Conservation (phyloP, 1,139 yeast species). For the Yamadazyma triangularis region DNA sequence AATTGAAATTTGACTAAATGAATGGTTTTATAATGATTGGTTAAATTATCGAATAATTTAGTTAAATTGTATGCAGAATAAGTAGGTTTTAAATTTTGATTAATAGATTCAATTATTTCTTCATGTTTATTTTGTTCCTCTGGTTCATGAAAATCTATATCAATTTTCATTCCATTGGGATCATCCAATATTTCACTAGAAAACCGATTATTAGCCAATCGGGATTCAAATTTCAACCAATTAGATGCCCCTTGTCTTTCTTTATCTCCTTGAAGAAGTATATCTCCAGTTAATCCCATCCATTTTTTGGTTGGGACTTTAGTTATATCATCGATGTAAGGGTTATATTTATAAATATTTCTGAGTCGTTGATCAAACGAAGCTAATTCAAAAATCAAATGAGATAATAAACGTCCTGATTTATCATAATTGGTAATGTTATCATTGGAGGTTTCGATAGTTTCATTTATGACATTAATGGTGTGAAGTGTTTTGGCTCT, state of each 20-base stretch:
- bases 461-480: slow-evolving; percentile 24
- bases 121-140: no score
- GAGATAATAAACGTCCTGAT: slow-evolving; percentile 52
- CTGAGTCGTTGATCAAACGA: slow-evolving; percentile 55
- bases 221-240: slow-evolving; percentile 67
- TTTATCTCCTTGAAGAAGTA: slow-evolving; percentile 40
- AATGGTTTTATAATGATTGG: slow-evolving; percentile 55
- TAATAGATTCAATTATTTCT: no score
- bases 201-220: slow-evolving; percentile 54
- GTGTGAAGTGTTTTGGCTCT: slow-evolving; percentile 39
- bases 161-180: slow-evolving; percentile 55
- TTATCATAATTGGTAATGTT: no score
- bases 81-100: slow-evolving; percentile 66
- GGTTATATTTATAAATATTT: slow-evolving; percentile 52
- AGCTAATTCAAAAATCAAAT: slow-evolving; percentile 55
- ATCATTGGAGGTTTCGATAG: slow-evolving; percentile 15
- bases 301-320: slow-evolving; percentile 37
- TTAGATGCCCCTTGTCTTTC: slow-evolving; percentile 29
- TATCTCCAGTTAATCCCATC: slow-evolving; percentile 58
- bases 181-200: slow-evolving; percentile 50
- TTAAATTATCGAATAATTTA: slow-evolving; percentile 63
- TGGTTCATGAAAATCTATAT: slow-evolving; percentile 37
- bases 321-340: slow-evolving; percentile 30
- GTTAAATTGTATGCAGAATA: slow-evolving; percentile 59
- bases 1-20: slow-evolving; percentile 61